Evolutionary conservation across 805 yeast genomes (phyloP).

Genomic region (Candida parachauliodes): DNA sequence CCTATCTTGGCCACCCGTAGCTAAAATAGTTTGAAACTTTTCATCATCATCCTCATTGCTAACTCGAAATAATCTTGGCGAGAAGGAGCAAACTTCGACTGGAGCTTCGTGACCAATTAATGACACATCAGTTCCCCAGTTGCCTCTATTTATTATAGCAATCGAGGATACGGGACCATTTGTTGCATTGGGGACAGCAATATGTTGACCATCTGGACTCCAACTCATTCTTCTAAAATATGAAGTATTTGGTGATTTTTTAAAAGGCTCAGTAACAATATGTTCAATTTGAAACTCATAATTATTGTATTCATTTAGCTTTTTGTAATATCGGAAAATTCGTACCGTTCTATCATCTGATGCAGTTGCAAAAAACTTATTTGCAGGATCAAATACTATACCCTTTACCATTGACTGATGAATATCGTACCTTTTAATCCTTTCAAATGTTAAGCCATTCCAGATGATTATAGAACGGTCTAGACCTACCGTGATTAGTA

Average conservation of each 20-base stretch:
- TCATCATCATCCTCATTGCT: constrained; percentile 20
- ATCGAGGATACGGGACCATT: constrained; percentile 79
- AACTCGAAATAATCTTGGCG: constrained; percentile 62
- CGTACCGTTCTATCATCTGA: constrained; percentile 93
- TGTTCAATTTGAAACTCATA: constrained; percentile 84
- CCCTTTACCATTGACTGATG: constrained; percentile 97
- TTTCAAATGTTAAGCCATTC: constrained; percentile 90
- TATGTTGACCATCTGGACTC: constrained; percentile 88
- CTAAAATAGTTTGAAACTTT: constrained; percentile 66
- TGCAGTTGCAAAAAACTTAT: constrained; percentile 94
- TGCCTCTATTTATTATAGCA: constrained; percentile 70
- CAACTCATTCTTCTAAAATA: constrained; percentile 84
- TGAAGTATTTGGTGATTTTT: constrained; percentile 84
- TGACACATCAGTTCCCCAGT: constrained; percentile 72
- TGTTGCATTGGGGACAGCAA: constrained; percentile 82
- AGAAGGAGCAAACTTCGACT: constrained; percentile 73
- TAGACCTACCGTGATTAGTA: constrained; percentile 89
- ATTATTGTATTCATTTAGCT: constrained; percentile 50
- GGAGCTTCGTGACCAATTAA: constrained; percentile 84
- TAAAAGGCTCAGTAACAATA: constrained; percentile 79
- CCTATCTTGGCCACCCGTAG: constrained; percentile 94
- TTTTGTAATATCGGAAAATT: constrained; percentile 78
- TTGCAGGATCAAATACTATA: constrained; percentile 96
- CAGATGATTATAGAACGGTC: constrained; percentile 91
- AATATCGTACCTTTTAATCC: constrained; percentile 81